Evolutionary conservation across 805 yeast species (phyloP), one percentile per base, ranked within the genome.

Genomic region (Komagataella ulmi): DNA sequence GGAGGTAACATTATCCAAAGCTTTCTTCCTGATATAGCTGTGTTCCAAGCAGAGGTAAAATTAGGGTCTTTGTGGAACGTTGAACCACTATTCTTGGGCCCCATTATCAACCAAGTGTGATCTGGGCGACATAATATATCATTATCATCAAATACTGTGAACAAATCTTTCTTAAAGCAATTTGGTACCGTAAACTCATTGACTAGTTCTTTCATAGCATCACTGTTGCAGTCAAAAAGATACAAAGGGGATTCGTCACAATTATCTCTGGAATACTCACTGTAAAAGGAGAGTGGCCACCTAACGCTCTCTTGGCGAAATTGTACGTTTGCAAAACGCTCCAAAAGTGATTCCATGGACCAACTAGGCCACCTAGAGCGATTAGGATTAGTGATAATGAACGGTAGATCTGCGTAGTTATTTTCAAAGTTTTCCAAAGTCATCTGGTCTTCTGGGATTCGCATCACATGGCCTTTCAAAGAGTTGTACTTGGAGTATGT

Each of bases 41-140:
- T 77, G 63, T 89, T 89, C 97, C 97, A 89, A 0, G 97, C 97
- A 50, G 85, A 79, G 0, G 97, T 90, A 47, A 79, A 77, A 62
- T 89, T 89, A 6, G 97, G 97, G 61, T 89, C 97, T 59, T 90
- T 89, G 64, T 89, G 97, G 65, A 88, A 89, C 0, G 95, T 85
- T 1, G 95, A 86, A 0, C 97, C 97, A 6, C 88, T 80, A 49
- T 95, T 66, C 18, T 69, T 71, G 2, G 95, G 89, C 0, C 97
- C 97, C 6, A 85, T 75, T 48, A 90, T 90, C 19, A 89, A 68
- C 97, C 97, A 89, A n/a, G 91, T 77, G 63, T 85, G 84, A 64
- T 89, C 96, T 1, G 97, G 97, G 49, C 97, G 71, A 58, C 85
- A 81, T 14, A 67, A 65, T 17, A 61, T 51, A 3, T 55, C 55